These are phyloP conservation scores for Adansonia rubrostipa DNA, from an alignment of 441 rosid species.

Conservation along the genomic window DNA sequence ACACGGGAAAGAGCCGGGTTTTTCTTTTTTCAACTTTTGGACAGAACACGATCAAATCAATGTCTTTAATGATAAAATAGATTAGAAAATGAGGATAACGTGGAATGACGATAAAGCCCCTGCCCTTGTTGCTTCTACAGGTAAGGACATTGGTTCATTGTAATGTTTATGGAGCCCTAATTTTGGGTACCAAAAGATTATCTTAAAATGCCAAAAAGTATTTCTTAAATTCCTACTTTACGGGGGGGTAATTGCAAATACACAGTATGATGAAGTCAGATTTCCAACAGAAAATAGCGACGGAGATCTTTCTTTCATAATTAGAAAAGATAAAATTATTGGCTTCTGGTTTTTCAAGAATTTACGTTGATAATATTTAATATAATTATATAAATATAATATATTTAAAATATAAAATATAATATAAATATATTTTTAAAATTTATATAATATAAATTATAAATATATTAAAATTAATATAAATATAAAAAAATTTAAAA, in stretches of 20 bases:
- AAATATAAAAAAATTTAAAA: no score
- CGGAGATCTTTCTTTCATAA: neutral
- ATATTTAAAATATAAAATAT: no score
- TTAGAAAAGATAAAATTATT: neutral
- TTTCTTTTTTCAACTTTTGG: neutral
- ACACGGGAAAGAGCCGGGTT: neutral
- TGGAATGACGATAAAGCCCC: slow-evolving; percentile 14
- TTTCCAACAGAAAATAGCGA: neutral
- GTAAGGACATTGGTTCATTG: neutral
- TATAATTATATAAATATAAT: no score
- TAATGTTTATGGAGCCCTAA: neutral
- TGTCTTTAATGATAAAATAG: neutral
- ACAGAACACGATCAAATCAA: neutral
- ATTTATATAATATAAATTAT: no score
- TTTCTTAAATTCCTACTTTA: neutral
- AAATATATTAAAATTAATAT: no score
- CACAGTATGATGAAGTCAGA: neutral
- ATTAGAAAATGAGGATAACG: neutral
- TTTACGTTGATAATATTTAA: no score
- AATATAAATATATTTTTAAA: no score
- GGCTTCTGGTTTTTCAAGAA: neutral
- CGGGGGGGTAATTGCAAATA: neutral
- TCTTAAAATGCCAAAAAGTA: neutral
- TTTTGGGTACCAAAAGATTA: neutral
- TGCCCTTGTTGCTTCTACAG: neutral